These are phyloP conservation scores for Lactuca sativa DNA, from an alignment of 129 eudicot genomes.

Conservation along the genomic window DNA sequence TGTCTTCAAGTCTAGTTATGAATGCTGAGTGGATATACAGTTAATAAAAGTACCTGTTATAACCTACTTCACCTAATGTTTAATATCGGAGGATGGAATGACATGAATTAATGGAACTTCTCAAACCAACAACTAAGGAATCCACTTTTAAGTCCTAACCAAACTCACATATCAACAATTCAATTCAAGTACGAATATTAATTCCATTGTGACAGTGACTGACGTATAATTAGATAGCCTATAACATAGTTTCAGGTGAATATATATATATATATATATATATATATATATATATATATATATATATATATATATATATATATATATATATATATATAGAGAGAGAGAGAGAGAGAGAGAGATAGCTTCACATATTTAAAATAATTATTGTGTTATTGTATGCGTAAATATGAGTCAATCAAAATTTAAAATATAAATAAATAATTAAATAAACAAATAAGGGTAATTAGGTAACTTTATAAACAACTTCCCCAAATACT, in stretches of 20 bases:
- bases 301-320: no score
- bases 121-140: slow-evolving; percentile 23
- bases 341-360: no score
- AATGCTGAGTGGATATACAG: background rate
- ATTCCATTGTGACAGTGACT: background rate
- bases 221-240: background rate
- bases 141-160: slow-evolving; percentile 18
- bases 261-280: no score
- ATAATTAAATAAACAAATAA: no score
- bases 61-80: slow-evolving; percentile 19
- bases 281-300: no score
- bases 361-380: no score
- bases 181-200: slow-evolving; percentile 6
- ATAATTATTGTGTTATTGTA: no score
- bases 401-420: no score
- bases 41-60: slow-evolving; percentile 4
- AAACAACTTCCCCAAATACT: no score
- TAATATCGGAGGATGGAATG: slow-evolving; percentile 8
- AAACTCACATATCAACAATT: slow-evolving; percentile 20
- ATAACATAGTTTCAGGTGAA: background rate
- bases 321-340: background rate
- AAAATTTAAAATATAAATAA: no score
- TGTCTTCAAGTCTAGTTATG: background rate
- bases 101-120: slow-evolving; percentile 23
- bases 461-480: no score